A percentile compares a stretch with the other conserved stretches of the same genome.
Evolutionary conservation across 1,284 basidiomycete genomes (phyloP).

Genomic region (Ceratobasidium sp.): DNA sequence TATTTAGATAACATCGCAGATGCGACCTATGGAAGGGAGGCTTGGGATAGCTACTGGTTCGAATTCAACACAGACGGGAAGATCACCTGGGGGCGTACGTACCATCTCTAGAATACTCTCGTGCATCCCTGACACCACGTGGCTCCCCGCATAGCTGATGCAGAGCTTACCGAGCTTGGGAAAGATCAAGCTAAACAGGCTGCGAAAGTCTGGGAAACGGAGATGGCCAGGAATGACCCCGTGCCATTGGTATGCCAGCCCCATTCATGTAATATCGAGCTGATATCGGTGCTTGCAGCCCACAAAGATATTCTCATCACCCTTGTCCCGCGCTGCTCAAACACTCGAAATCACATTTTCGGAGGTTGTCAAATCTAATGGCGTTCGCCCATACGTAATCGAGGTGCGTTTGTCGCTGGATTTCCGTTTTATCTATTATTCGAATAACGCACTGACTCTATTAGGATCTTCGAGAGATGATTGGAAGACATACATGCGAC

Average conservation of each 20-base stretch:
- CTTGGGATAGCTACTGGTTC: conserved; percentile 65
- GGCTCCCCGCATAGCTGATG: conserved; percentile 11
- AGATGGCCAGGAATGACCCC: conserved; percentile 58
- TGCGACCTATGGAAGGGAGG: conserved; percentile 72
- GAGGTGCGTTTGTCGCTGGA: conserved; percentile 60
- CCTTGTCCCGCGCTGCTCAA: conserved; percentile 74
- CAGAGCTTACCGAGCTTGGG: conserved; percentile 1
- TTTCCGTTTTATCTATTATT: not conserved
- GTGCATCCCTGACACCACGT: not conserved
- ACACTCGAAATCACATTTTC: conserved; percentile 76
- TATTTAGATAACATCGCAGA: conserved; percentile 75
- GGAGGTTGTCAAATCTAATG: conserved; percentile 52
- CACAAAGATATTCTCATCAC: conserved; percentile 72
- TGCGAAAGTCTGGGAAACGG: conserved; percentile 67
- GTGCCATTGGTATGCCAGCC: conserved; percentile 57
- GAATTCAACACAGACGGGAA: conserved; percentile 75
- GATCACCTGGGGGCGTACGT: conserved; percentile 81
- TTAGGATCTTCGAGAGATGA: conserved; percentile 73
- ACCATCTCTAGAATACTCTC: too few species aligned
- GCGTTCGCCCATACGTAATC: conserved; percentile 58
- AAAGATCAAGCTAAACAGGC: conserved; percentile 53
- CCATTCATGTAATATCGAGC: not conserved
- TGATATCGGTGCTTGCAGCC: conserved; percentile 55
- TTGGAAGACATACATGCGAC: conserved; percentile 80
- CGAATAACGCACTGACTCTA: not conserved